phyloP scores from a whole-genome alignment of 331 rosid genomes.

The Acacia concinna region DNA sequence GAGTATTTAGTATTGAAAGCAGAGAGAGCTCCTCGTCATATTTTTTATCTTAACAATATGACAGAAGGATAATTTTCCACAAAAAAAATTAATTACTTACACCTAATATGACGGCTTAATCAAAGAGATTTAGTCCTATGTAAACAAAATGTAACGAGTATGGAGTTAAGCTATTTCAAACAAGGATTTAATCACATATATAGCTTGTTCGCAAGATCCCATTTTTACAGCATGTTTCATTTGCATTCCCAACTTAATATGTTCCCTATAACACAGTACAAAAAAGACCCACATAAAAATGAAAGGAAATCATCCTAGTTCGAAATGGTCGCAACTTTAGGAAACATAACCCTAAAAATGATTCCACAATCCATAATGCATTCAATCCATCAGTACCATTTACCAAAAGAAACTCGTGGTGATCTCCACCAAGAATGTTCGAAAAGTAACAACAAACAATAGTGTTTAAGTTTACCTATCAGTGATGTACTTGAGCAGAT shows the following conservation, averaged over 20 bases:
- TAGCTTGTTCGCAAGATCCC: background rate
- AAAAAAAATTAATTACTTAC: background rate
- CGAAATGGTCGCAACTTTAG: background rate
- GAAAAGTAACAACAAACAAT: background rate
- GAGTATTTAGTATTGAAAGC: background rate
- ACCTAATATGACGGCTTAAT: background rate
- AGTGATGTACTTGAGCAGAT: slow-evolving; percentile 21
- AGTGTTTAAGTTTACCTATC: background rate
- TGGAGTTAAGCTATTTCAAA: background rate
- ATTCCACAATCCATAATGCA: background rate
- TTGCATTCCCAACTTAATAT: background rate
- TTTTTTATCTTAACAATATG: background rate
- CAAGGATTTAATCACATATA: background rate
- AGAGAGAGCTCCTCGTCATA: background rate
- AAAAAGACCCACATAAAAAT: background rate
- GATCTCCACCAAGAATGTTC: background rate
- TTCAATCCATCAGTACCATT: background rate
- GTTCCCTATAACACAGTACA: background rate
- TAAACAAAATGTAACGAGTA: background rate
- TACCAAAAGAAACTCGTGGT: background rate
- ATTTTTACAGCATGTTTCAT: background rate
- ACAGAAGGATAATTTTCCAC: background rate
- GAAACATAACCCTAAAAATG: background rate
- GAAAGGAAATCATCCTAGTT: background rate
- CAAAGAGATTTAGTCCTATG: background rate